These are phyloP conservation scores for Zasmidium cellare DNA, from an alignment of 2,329 filamentous ascomycete genomes.

Conservation along the genomic window DNA sequence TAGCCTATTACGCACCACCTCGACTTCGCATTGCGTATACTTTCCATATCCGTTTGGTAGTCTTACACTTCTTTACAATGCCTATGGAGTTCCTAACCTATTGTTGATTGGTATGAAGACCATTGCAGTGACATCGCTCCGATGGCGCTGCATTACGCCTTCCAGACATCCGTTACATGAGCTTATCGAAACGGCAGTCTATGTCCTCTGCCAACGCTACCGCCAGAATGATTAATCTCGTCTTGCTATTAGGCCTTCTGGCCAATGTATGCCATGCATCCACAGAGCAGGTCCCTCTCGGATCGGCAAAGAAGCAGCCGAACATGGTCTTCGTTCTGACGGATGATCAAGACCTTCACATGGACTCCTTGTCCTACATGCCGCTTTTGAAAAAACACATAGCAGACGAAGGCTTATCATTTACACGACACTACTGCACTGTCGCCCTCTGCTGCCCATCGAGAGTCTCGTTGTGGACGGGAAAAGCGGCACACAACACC, in stretches of 20 bases:
- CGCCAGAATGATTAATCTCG: no score
- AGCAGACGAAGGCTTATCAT: constrained; percentile 59
- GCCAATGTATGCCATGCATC: neutral
- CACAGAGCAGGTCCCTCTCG: neutral
- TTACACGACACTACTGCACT: constrained; percentile 65
- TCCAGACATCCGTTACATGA: no score
- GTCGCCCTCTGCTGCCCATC: constrained; percentile 68
- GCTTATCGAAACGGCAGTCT: no score
- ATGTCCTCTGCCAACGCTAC: no score
- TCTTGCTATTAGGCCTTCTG: neutral
- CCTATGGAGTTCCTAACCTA: no score
- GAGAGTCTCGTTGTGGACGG: constrained; percentile 65
- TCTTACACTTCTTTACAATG: no score
- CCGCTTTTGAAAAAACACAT: constrained; percentile 59
- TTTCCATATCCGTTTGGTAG: no score
- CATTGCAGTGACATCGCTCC: no score
- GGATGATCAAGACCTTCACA: constrained; percentile 66
- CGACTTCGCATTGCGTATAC: no score
- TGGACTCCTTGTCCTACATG: constrained; percentile 64
- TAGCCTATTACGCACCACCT: no score
- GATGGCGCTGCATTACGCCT: no score
- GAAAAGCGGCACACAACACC: constrained; percentile 67
- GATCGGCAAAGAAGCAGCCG: constrained; percentile 32
- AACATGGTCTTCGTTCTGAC: constrained; percentile 69
- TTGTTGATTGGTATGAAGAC: no score